Evolutionary conservation across 495 filamentous ascomycete genomes (phyloP).

Genomic region (Tuber umbilicatum): DNA sequence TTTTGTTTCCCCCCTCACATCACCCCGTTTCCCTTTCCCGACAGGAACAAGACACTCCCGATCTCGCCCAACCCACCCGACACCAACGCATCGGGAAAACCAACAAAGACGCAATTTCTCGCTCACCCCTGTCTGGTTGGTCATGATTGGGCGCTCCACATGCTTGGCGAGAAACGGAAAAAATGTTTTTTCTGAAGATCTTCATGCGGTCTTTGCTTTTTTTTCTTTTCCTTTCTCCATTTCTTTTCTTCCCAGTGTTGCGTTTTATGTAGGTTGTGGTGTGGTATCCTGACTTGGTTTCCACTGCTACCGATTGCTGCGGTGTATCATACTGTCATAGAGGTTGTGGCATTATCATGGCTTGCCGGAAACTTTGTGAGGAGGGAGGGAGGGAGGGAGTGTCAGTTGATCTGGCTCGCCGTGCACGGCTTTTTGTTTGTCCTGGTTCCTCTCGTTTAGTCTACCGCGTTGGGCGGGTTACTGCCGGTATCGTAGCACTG

Average conservation of each 20-base stretch:
- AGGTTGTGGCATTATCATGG: too few species aligned
- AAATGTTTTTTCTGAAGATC: neutral
- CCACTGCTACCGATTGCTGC: too few species aligned
- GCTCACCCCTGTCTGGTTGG: neutral
- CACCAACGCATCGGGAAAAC: neutral
- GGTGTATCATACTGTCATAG: too few species aligned
- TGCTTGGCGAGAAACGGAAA: neutral
- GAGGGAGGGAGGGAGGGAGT: too few species aligned
- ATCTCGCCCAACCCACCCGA: neutral
- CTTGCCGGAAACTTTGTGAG: too few species aligned
- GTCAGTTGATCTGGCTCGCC: too few species aligned
- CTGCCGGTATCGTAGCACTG: neutral
- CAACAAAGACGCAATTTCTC: neutral
- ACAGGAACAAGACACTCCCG: too few species aligned
- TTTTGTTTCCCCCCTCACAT: neutral
- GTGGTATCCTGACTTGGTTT: neutral
- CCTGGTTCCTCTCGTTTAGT: too few species aligned
- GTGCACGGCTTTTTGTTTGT: too few species aligned
- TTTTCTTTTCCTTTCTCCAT: neutral
- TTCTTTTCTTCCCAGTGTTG: neutral
- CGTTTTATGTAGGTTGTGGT: neutral
- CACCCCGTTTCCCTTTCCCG: neutral
- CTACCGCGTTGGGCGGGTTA: too few species aligned
- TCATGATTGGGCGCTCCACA: slow-evolving; percentile 5
- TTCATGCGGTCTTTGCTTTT: neutral